These are phyloP conservation scores for Nadsonia fulvescens DNA, from an alignment of 805 yeast genomes.

Conservation along the genomic window DNA sequence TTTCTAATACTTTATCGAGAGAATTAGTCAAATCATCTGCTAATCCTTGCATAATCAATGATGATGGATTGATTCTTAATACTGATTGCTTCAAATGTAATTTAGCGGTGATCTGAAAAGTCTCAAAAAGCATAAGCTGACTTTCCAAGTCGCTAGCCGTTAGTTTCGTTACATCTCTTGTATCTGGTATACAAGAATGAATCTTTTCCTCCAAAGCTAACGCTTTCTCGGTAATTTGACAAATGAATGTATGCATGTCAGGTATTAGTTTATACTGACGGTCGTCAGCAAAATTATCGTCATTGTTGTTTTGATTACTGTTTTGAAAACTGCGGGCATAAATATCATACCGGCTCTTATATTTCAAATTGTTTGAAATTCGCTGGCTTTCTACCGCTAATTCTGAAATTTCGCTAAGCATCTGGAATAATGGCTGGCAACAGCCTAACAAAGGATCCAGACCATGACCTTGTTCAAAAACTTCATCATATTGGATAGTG, in stretches of 20 bases:
- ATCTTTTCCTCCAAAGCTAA: slow-evolving; percentile 29
- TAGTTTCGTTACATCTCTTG: slow-evolving; percentile 24
- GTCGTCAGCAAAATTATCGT: no score
- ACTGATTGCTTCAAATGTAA: slow-evolving; percentile 53
- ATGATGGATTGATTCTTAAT: slow-evolving; percentile 37
- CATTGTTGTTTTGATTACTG: no score
- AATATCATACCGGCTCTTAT: no score
- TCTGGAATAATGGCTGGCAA: slow-evolving; percentile 45
- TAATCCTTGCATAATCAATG: slow-evolving; percentile 44
- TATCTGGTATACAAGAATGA: slow-evolving; percentile 33
- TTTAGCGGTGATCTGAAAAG: slow-evolving; percentile 50
- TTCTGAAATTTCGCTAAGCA: slow-evolving; percentile 50
- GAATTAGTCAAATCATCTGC: slow-evolving; percentile 35
- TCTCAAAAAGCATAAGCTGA: slow-evolving; percentile 54
- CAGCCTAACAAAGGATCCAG: slow-evolving; percentile 60
- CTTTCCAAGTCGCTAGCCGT: slow-evolving; percentile 35
- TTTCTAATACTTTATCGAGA: slow-evolving; percentile 42
- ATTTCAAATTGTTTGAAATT: slow-evolving; percentile 11
- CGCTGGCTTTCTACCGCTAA: slow-evolving; percentile 36
- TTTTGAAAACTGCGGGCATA: no score
- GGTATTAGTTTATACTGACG: no score
- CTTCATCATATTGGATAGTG: slow-evolving; percentile 36
- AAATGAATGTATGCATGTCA: no score
- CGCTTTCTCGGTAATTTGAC: slow-evolving; percentile 15
- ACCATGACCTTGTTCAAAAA: slow-evolving; percentile 25